Base-by-base conservation (phyloP, 208 protist species). In the Kentomonas sorsogonicus region DNA sequence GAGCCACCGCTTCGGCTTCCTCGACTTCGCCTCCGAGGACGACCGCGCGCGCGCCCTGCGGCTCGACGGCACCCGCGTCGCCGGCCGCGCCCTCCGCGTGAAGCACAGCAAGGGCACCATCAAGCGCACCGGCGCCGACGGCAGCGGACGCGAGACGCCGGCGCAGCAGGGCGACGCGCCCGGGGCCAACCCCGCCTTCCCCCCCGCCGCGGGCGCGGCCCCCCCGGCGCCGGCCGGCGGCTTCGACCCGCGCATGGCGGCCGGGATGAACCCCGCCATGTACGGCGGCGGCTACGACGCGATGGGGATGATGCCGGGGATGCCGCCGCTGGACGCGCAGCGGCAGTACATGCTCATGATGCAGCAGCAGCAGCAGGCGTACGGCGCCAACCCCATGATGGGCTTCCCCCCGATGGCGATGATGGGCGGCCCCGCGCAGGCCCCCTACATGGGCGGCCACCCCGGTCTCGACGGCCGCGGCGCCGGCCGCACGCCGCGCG, bases 1-100 rank as follows among this genome's bases (percentile, higher is more conserved):
- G 55, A 83, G 81, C 10, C 91, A 89, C 54, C 83, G 87, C 45
- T 94, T 86, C 61, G 87, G 87, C 2, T 94, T 94, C 58, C 91
- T 94, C 44, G 87, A 94, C 68, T 94, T 94, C 52, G 72, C 74
- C 41, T 74, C 76, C 18, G 81, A 89, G 57, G 83, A 91, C 26
- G 87, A 86, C 45, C 80, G 87, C 18, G 63, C 70, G 10, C 68
- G 78, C 16, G 87, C 87, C 16, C 69, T 94, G 69, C 89, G 90
- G 75, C 88, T 86, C 77, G 88, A 94, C 64, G 87, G 87, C 52
- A 86, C 84, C 63, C 82, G 75, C 6, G 65, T 94, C 22, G 66
- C 74, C 9, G 83, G 81, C 26, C 74, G 87, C 26, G 85, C 87
- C 56, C 72, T 94, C 48, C 84, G 83, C 61, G 87, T 94, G n/a